Evolutionary conservation across 768 basidiomycete genomes (phyloP), one percentile per base, ranked within the genome.

Genomic region (Termitomyces sp.): DNA sequence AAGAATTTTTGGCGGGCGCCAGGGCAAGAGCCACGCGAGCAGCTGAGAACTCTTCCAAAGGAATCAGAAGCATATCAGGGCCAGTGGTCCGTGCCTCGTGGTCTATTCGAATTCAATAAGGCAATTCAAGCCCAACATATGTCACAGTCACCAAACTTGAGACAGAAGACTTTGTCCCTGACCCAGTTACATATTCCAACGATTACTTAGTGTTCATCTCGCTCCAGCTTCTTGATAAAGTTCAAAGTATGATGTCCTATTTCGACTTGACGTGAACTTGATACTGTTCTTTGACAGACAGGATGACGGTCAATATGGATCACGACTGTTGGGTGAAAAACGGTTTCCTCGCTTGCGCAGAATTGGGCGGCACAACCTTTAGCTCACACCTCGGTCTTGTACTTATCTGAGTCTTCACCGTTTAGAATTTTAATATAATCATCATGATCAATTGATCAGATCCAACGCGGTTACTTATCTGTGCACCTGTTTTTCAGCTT

Each of bases 11-110:
- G 31, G 57, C 22, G 39, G 57, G 58, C 63, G 63, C 45, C 61
- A 62, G 48, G 56, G 44, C 54, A 24, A 55, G 59, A 56, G 30
- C 58, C 63, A 65, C 64, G 61, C 61, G 64, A 65, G 53, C 53
- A 46, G 56, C n/a, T 22, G 49, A 61, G 58, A 47, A 45, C 15
- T 18, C 41, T 58, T 65, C 55, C 36, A 44, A 51, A 57, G 47
- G 44, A 62, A 60, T 58, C 57, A 55, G 64, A 65, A 64, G 63
- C 60, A 53, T 22, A 24, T 34, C 56, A 57, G 59, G 49, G 57
- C 24, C 42, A 47, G 41, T 55, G 33, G 39, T 45, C 61, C 52
- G 62, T 60, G 56, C 59, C 62, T 55, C 59, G 45, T 63, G 61
- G 58, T 51, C 46, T 30, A 50, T 37, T 36, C 33, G 8, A 18